Conservation (phyloP, 2,329 filamentous ascomycete species). For the Arthrocladium fulminans region DNA sequence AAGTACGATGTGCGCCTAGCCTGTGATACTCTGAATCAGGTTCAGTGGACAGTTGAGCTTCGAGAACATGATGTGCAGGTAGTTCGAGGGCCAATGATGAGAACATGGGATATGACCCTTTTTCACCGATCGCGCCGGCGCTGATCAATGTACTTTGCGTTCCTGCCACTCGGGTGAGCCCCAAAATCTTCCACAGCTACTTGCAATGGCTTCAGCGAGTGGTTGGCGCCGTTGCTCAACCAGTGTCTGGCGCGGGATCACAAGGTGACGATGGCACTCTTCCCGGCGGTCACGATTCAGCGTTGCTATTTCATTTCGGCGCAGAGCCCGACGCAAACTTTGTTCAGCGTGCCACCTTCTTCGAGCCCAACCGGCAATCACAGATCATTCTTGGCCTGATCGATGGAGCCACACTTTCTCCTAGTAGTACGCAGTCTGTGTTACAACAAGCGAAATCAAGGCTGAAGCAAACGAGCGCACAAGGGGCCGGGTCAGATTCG, state of each 20-base stretch:
- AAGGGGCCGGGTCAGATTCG: background rate
- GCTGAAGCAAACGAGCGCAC: background rate
- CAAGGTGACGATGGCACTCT: constrained; percentile 40
- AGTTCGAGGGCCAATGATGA: background rate
- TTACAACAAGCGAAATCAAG: background rate
- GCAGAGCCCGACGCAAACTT: constrained; percentile 61
- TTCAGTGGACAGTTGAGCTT: no score
- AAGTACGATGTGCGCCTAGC: no score
- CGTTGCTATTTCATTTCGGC: constrained; percentile 74
- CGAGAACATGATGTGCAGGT: background rate
- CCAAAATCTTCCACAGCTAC: constrained; percentile 69
- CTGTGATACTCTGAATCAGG: background rate
- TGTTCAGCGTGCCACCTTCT: constrained; percentile 58
- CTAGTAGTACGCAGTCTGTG: constrained; percentile 38
- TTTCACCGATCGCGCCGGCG: constrained; percentile 84
- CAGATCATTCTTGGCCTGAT: constrained; percentile 75
- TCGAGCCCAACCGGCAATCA: constrained; percentile 82
- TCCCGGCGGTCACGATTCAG: constrained; percentile 74
- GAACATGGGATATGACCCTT: constrained; percentile 77
- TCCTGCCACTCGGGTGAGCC: constrained; percentile 77
- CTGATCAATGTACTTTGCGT: constrained; percentile 80
- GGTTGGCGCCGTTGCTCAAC: constrained; percentile 2
- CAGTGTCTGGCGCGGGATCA: background rate
- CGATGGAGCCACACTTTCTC: constrained; percentile 48
- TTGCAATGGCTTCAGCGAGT: constrained; percentile 68